phyloP scores from a whole-genome alignment of 2,329 filamentous ascomycete species.

The Aspergillus luchuensis region DNA sequence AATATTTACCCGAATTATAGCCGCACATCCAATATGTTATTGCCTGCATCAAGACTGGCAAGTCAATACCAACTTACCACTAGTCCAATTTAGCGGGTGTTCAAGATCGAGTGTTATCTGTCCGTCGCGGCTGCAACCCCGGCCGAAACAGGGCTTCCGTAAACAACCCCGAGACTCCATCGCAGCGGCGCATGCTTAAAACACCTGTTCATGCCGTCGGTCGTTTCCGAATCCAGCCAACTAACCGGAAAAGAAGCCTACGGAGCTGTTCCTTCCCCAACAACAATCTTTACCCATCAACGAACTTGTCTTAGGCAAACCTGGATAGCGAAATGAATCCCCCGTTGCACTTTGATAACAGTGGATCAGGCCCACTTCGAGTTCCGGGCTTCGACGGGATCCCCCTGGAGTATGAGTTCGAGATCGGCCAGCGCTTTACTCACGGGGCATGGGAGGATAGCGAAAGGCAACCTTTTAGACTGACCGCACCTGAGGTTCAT shows the following conservation, averaged over 20 bases:
- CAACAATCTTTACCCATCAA: not conserved
- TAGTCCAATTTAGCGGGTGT: too few relatives aligned
- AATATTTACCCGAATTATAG: too few relatives aligned
- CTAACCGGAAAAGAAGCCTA: too few relatives aligned
- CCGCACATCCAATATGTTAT: too few relatives aligned
- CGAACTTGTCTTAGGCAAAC: not conserved
- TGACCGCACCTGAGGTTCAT: not conserved
- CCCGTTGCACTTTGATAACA: not conserved
- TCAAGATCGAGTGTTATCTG: too few relatives aligned
- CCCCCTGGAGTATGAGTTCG: not conserved
- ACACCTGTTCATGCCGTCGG: not conserved
- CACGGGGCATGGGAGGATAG: not conserved
- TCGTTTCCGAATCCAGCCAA: not conserved
- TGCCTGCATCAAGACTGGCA: too few relatives aligned
- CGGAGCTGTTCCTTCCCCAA: too few relatives aligned
- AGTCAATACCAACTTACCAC: too few relatives aligned
- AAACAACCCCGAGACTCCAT: not conserved
- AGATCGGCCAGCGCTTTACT: not conserved
- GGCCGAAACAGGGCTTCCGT: not conserved
- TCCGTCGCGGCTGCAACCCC: too few relatives aligned
- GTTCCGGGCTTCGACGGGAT: not conserved
- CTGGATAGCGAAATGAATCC: not conserved
- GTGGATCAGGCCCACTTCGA: not conserved
- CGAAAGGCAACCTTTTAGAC: not conserved
- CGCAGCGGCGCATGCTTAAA: not conserved